These are phyloP conservation scores for Craterostigma plantagineum DNA, from an alignment of 257 asterid genomes.

Conservation along the genomic window DNA sequence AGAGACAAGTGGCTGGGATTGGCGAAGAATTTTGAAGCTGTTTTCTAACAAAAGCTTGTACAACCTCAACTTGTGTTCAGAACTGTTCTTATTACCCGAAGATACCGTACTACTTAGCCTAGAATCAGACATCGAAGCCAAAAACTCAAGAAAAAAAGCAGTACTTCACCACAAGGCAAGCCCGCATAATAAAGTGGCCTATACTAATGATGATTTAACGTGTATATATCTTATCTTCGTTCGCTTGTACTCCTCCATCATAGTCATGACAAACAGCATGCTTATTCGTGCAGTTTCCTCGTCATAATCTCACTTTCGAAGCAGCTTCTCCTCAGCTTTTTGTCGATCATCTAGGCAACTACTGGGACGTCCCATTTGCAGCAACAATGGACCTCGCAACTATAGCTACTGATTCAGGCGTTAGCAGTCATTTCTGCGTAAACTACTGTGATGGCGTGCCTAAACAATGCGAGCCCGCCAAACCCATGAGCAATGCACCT, in stretches of 20 bases:
- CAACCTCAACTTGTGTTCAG: slow-evolving; percentile 47
- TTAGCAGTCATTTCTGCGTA: slow-evolving; percentile 45
- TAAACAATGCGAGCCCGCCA: slow-evolving; percentile 19
- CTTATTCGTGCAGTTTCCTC: slow-evolving; percentile 37
- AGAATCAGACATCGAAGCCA: slow-evolving; percentile 26
- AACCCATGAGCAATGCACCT: slow-evolving; percentile 16
- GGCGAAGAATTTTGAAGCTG: slow-evolving; percentile 23
- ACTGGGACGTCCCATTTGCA: slow-evolving; percentile 71
- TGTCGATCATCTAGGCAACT: slow-evolving; percentile 43
- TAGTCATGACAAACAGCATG: neutral
- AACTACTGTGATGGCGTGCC: slow-evolving; percentile 45
- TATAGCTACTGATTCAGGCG: slow-evolving; percentile 31
- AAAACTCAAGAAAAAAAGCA: slow-evolving; percentile 41
- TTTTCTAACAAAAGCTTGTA: slow-evolving; percentile 36
- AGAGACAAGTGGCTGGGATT: slow-evolving; percentile 20
- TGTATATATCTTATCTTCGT: too few relatives aligned
- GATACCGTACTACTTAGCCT: slow-evolving; percentile 31
- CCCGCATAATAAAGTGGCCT: neutral
- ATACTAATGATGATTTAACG: neutral
- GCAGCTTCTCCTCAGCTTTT: slow-evolving; percentile 61
- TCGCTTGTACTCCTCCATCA: neutral
- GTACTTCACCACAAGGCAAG: slow-evolving; percentile 83
- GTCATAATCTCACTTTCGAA: slow-evolving; percentile 49
- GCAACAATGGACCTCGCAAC: slow-evolving; percentile 54
- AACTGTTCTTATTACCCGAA: slow-evolving; percentile 48